These are phyloP conservation scores for Torulaspora quercuum DNA, from an alignment of 805 yeast species.

Conservation along the genomic window DNA sequence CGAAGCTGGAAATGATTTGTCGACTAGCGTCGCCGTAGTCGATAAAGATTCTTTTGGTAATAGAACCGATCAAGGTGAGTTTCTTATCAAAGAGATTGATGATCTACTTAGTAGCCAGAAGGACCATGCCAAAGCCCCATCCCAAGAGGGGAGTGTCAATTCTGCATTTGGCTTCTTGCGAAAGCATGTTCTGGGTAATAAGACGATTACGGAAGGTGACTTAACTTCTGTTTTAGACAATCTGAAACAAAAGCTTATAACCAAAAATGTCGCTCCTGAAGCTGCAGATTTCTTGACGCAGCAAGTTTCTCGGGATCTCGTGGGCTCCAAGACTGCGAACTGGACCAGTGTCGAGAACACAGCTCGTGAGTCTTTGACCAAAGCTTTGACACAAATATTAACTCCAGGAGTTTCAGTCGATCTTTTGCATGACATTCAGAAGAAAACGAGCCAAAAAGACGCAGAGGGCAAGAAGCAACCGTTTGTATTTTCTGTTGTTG, in stretches of 20 bases:
- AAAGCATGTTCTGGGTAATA: constrained; percentile 63
- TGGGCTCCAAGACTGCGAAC: constrained; percentile 67
- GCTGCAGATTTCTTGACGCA: constrained; percentile 72
- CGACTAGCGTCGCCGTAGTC: constrained; percentile 21
- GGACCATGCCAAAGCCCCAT: constrained; percentile 41
- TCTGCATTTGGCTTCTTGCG: constrained; percentile 53
- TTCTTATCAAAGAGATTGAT: constrained; percentile 60
- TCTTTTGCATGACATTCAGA: constrained; percentile 73
- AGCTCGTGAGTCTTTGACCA: constrained; percentile 60
- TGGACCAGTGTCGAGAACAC: constrained; percentile 75
- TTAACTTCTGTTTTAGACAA: constrained; percentile 60
- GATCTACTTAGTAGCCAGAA: constrained; percentile 30
- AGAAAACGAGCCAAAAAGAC: constrained; percentile 29
- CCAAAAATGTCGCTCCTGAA: constrained; percentile 87
- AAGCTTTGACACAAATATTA: constrained; percentile 65
- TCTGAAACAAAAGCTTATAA: constrained; percentile 70
- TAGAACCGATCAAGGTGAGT: constrained; percentile 51
- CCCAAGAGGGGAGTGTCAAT: constrained; percentile 29
- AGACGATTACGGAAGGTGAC: constrained; percentile 59
- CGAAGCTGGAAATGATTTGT: constrained; percentile 20
- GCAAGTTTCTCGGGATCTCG: constrained; percentile 63
- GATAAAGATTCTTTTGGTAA: constrained; percentile 41
- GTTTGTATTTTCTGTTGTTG: constrained; percentile 94
- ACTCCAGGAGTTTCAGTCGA: constrained; percentile 93
- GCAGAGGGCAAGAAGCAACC: constrained; percentile 47